Evolutionary conservation across 1,139 yeast genomes (phyloP).

Genomic region (Protomyces inundatus): DNA sequence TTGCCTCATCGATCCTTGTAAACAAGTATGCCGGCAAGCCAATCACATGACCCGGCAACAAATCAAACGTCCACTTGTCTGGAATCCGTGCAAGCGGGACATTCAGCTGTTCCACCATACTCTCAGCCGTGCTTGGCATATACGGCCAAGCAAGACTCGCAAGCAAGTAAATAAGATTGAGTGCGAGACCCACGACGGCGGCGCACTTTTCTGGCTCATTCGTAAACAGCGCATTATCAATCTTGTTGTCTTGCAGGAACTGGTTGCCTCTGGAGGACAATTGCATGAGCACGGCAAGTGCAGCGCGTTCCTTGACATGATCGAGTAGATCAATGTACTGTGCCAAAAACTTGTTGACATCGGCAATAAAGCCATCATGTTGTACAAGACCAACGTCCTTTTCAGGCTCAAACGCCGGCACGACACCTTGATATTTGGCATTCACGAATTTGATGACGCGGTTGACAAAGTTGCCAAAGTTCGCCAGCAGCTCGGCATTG

Average conservation of each 20-base stretch:
- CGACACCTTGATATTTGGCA: slow-evolving; percentile 87
- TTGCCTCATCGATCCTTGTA: slow-evolving; percentile 82
- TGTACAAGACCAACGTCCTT: slow-evolving; percentile 43
- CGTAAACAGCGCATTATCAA: slow-evolving; percentile 78
- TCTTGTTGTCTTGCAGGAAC: slow-evolving; percentile 90
- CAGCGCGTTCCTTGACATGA: slow-evolving; percentile 73
- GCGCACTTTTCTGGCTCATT: slow-evolving; percentile 76
- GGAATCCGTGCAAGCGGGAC: slow-evolving; percentile 76
- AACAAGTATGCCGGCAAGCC: slow-evolving; percentile 89
- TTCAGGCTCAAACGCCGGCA: slow-evolving; percentile 57
- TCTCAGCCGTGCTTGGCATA: slow-evolving; percentile 76
- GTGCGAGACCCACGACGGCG: slow-evolving; percentile 87
- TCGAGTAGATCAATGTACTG: slow-evolving; percentile 71
- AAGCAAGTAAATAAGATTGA: slow-evolving; percentile 78
- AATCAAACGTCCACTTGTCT: slow-evolving; percentile 58
- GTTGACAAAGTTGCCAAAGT: slow-evolving; percentile 93
- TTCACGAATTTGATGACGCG: slow-evolving; percentile 83
- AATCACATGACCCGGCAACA: slow-evolving; percentile 77
- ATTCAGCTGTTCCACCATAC: slow-evolving; percentile 71
- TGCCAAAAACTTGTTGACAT: slow-evolving; percentile 53
- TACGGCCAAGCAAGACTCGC: slow-evolving; percentile 77
- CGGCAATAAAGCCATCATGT: slow-evolving; percentile 41
- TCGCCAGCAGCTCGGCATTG: slow-evolving; percentile 87
- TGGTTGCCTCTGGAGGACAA: slow-evolving; percentile 88
- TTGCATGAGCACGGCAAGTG: slow-evolving; percentile 85